A percentile compares a stretch with the other conserved stretches of the same genome.
Evolutionary conservation across 495 filamentous ascomycete genomes (phyloP).

Genomic region (Rhypophila decipiens): DNA sequence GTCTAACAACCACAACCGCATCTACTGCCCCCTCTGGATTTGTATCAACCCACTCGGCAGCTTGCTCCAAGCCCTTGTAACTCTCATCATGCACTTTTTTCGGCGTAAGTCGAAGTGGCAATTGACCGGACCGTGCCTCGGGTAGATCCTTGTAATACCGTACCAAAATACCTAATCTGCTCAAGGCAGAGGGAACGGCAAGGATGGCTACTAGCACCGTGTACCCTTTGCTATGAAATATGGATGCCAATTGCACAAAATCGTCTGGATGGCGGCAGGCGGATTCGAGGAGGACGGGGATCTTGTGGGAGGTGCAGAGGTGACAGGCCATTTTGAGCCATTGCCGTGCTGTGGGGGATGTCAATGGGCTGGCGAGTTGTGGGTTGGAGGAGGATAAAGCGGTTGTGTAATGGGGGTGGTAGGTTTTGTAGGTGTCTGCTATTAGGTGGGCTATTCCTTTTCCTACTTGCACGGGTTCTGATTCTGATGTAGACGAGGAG

Average conservation of each 20-base stretch:
- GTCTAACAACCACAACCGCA: constrained; percentile 22
- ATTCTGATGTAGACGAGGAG: too few relatives aligned
- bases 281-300: constrained; percentile 27
- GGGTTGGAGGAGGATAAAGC: constrained; percentile 12
- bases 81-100: constrained; percentile 31
- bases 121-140: constrained; percentile 17
- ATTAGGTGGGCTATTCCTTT: constrained; percentile 36
- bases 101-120: constrained; percentile 31
- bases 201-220: constrained; percentile 24
- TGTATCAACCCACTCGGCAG: constrained; percentile 25
- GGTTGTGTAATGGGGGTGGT: constrained; percentile 27
- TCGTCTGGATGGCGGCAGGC: constrained; percentile 28
- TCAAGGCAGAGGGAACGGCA: constrained; percentile 26
- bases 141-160: constrained; percentile 19
- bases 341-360: constrained; percentile 20
- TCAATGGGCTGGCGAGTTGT: constrained; percentile 20
- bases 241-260: constrained; percentile 17
- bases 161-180: constrained; percentile 26
- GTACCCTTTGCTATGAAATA: constrained; percentile 19
- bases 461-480: too few relatives aligned
- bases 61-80: constrained; percentile 21
- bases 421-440: constrained; percentile 40
- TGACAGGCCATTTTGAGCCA: constrained; percentile 30
- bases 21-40: constrained; percentile 8
- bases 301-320: constrained; percentile 8